Base-by-base conservation (phyloP, 1,139 yeast species). In the Magnusiomyces tetraspermus region DNA sequence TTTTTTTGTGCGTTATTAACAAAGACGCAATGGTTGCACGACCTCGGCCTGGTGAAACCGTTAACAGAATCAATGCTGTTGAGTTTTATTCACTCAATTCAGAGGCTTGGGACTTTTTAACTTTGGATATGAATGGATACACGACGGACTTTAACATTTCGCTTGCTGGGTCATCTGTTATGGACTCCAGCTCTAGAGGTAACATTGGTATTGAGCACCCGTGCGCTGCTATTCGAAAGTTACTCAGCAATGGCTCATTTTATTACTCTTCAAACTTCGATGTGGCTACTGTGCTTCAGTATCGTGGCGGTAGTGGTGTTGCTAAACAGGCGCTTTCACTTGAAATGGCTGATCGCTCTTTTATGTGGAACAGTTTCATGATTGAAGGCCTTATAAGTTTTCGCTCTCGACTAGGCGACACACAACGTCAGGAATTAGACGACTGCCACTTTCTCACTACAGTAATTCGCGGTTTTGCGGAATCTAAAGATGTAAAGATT, bases 291-390 rank as follows among this genome's bases (percentile, higher is more conserved):
- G 74, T 83, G 15, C 69, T 92, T 57, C 97, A 92, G 67, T 76
- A 79, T 53, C 59, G 71, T 1, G 69, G 83, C 8, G 63, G 69
- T 57, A 61, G 59, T 30, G 47, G 58, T 2, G 55, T 17, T 6
- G 15, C 36, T 21, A 56, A 65, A 38, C 66, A 71, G 59, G 67
- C 76, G 5, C 59, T 78, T 48, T 74, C 78, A 53, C 65, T 74
- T 17, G 64, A 63, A 42, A 58, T 65, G 33, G 61, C 64, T 59
- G 90, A 84, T 64, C 81, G 80, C 54, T 92, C 90, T 59, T 92
- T 85, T 64, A 89, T 94, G 97, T 94, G 99, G 99, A 94, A 94
- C 67, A 78, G 85, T 5, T 92, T 86, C 66, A 79, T 94, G 82
- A 83, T 90, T 82, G 78, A 82, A 54, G 96, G 90, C 58, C 76